phyloP scores from a whole-genome alignment of 2,329 filamentous ascomycete species.

The Podosphaera xanthii region DNA sequence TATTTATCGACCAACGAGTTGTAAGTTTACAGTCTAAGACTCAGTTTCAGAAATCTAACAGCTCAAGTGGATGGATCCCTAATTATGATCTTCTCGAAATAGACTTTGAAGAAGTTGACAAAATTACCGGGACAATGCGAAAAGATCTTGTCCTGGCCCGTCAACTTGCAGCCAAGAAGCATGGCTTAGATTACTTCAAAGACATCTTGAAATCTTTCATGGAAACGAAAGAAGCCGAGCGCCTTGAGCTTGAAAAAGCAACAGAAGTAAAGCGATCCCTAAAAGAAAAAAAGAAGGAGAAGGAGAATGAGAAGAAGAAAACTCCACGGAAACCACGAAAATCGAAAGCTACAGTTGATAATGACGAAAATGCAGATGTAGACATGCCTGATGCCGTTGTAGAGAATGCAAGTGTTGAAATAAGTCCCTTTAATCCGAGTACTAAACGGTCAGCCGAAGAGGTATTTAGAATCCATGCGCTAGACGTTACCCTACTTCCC shows the following conservation, averaged over 20 bases:
- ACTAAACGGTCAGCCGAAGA: slow-evolving; percentile 76
- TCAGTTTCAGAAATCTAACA: background rate
- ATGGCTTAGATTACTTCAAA: slow-evolving; percentile 68
- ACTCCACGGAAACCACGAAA: slow-evolving; percentile 20
- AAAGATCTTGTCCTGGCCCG: slow-evolving; percentile 65
- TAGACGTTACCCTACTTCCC: background rate
- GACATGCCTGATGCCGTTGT: slow-evolving; percentile 33
- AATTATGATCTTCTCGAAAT: slow-evolving; percentile 67
- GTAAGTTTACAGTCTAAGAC: slow-evolving; percentile 34
- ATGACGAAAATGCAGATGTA: slow-evolving; percentile 30
- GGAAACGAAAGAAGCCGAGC: slow-evolving; percentile 37
- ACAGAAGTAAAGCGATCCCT: slow-evolving; percentile 25
- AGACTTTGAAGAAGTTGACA: slow-evolving; percentile 45
- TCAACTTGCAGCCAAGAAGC: slow-evolving; percentile 51
- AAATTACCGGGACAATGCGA: slow-evolving; percentile 49
- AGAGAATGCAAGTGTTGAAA: slow-evolving; percentile 29
- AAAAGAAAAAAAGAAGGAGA: slow-evolving; percentile 13
- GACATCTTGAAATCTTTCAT: slow-evolving; percentile 47
- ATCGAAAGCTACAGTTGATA: slow-evolving; percentile 20
- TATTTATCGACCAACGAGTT: slow-evolving; percentile 91
- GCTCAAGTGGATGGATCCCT: slow-evolving; percentile 61
- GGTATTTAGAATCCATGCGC: slow-evolving; percentile 18
- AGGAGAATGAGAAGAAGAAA: slow-evolving; percentile 1
- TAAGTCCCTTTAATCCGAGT: slow-evolving; percentile 26
- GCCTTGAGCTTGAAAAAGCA: slow-evolving; percentile 22